Base-by-base conservation (phyloP, 768 basidiomycete genomes). In the Lactifluus piperatus region DNA sequence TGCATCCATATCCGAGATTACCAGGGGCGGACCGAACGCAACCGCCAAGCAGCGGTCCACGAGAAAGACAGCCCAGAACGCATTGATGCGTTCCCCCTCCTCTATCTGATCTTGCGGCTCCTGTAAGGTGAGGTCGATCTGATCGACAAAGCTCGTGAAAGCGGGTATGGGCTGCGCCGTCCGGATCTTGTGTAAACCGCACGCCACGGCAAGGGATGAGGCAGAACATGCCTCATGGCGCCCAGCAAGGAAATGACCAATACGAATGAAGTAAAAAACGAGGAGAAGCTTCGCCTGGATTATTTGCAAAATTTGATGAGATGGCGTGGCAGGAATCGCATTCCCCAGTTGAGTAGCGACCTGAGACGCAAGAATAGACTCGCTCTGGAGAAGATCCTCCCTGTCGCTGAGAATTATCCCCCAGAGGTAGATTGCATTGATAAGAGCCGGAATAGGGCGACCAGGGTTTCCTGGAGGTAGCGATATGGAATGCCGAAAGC, bases 81-180 rank as follows among this genome's bases (percentile, higher is more conserved):
- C 81, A 55, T 81, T 81, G 57, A 86, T 83, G 32, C 82, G 75
- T 65, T 86, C 84, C 20, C 80, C 83, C 66, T 85, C 82, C 60
- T 84, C 84, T n/a, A 81, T 67, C 26, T 70, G 63, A 65, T 80
- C 77, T 18, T 54, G 65, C 44, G 75, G 63, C 66, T 77, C 64
- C n/a, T 73, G 65, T 64, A 81, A 68, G 2, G 71, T 46, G 20
- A 66, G 52, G 54, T 62, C 64, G 26, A 64, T 51, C n/a, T 44
- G 53, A 54, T 65, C 64, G 26, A 64, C 53, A 26, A 55, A 64
- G 7, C 58, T 56, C 43, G 62, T 52, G 34, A 58, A 58, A 6
- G 62, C 57, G 0, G 54, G 58, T 29, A 51, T 58, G n/a, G 57
- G 50, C 22, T 63, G 59, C 27, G 62, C 44, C 53, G 60, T 47